A percentile compares a stretch with the other conserved stretches of the same genome.
These are phyloP conservation scores for Sambucus nigra DNA, from an alignment of 129 eudicot species.

Conservation along the genomic window DNA sequence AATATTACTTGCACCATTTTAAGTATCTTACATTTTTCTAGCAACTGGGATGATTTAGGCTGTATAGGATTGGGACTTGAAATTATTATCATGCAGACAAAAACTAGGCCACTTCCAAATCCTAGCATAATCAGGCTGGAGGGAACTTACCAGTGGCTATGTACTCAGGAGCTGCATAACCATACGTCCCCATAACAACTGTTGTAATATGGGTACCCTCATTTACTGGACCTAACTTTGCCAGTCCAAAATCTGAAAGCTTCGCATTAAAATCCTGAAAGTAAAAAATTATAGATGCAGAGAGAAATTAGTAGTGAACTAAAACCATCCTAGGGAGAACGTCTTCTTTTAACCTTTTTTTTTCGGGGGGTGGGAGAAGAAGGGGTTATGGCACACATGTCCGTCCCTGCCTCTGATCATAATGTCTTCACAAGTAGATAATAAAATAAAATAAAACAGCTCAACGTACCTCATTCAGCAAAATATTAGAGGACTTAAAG, in stretches of 20 bases:
- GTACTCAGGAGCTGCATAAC: constrained; percentile 29
- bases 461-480: constrained; percentile 11
- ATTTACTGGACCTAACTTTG: constrained; percentile 2
- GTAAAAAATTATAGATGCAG: neutral
- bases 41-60: too few species aligned
- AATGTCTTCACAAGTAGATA: neutral
- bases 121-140: too few species aligned
- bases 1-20: too few species aligned
- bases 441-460: neutral
- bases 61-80: too few species aligned
- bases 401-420: too few species aligned
- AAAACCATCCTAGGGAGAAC: too few species aligned
- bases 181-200: constrained; percentile 16
- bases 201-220: constrained; percentile 6
- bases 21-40: too few species aligned
- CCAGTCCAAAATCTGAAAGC: constrained; percentile 16
- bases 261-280: constrained; percentile 18
- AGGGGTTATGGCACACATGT: too few species aligned
- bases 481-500: constrained; percentile 14
- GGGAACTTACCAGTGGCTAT: constrained; percentile 7
- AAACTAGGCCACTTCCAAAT: too few species aligned
- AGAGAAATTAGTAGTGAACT: neutral
- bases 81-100: too few species aligned
- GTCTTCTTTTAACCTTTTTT: too few species aligned
- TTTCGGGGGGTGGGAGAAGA: too few species aligned